Conservation (phyloP, 805 yeast genomes). For the Ogataea chonburiensis region DNA sequence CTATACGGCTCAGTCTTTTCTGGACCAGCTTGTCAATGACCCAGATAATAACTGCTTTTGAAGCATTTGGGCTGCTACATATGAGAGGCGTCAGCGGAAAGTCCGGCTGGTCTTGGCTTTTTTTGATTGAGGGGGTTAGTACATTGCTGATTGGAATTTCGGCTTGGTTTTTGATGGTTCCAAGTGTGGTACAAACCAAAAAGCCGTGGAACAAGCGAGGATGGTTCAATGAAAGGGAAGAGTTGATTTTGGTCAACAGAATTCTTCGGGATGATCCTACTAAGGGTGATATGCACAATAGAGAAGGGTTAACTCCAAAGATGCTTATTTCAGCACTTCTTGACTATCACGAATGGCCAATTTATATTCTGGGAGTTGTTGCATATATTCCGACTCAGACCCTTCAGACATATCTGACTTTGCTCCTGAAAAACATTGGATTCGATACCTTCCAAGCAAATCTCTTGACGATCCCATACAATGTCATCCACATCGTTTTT, state of each 20-base stretch:
- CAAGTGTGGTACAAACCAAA: constrained; percentile 35
- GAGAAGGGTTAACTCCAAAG: constrained; percentile 47
- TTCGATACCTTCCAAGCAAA: constrained; percentile 53
- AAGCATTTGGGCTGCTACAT: constrained; percentile 50
- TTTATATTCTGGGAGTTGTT: constrained; percentile 46
- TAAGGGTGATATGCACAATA: constrained; percentile 63
- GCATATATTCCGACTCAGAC: constrained; percentile 40
- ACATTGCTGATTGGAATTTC: constrained; percentile 53
- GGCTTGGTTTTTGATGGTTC: constrained; percentile 33
- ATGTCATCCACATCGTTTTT: constrained; percentile 37
- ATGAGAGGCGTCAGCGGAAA: constrained; percentile 45
- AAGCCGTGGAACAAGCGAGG: constrained; percentile 30
- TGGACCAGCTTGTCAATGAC: constrained; percentile 56
- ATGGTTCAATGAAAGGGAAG: constrained; percentile 53
- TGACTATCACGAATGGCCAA: constrained; percentile 58
- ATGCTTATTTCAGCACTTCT: constrained; percentile 41
- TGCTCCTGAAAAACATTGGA: constrained; percentile 49
- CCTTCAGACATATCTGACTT: constrained; percentile 44
- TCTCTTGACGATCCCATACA: constrained; percentile 51
- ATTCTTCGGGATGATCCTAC: constrained; percentile 62
- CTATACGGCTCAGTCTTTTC: constrained; percentile 57
- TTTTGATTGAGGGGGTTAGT: constrained; percentile 59
- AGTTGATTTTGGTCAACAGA: constrained; percentile 55
- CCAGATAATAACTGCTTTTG: constrained; percentile 43
- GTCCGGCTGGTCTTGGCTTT: constrained; percentile 66